Base-by-base conservation (phyloP, 208 protist species). In the Angomonas deanei region DNA sequence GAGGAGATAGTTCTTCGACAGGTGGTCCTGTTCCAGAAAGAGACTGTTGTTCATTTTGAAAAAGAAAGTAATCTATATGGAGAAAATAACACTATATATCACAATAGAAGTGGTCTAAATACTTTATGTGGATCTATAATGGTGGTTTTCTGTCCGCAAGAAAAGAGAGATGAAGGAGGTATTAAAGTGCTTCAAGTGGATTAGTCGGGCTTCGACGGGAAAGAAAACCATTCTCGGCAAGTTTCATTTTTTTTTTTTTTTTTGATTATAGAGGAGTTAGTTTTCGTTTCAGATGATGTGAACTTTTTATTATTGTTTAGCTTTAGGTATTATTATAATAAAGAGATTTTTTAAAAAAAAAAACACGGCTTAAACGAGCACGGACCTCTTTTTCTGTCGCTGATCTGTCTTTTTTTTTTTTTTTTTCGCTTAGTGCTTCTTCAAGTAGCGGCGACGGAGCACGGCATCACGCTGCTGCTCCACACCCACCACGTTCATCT, bases 401-500 rank as follows among this genome's bases (percentile, higher is more conserved):
- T n/a, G n/a, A n/a, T n/a, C n/a, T n/a, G n/a, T n/a, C 19, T 56
- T 28, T 5, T 56, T 26, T 21, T 56, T 56, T 21, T 10, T 56
- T n/a, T 10, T 56, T n/a, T 10, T 56, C 28, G 30, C 30, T 56
- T 6, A 33, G 32, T 21, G 65, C 38, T 91, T 79, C 49, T 92
- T 84, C 13, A 91, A 60, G 73, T 82, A 78, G 61, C 89, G 86
- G 33, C 89, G 89, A 56, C 84, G 89, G 5, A 95, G 76, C 4
- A 71, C 89, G 15, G 88, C 78, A 31, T 95, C 89, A 24, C 82
- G 80, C 76, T 91, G 89, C 73, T 93, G 86, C 61, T 82, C 75
- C 34, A 78, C 84, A 2, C 56, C 84, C 32, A 75, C 78, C 46
- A 82, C 76, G 68, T 93, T 90, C 63, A 86, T 71, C 54, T 88